These are phyloP conservation scores for Yarrowia galli DNA, from an alignment of 1,139 yeast genomes.

Conservation along the genomic window DNA sequence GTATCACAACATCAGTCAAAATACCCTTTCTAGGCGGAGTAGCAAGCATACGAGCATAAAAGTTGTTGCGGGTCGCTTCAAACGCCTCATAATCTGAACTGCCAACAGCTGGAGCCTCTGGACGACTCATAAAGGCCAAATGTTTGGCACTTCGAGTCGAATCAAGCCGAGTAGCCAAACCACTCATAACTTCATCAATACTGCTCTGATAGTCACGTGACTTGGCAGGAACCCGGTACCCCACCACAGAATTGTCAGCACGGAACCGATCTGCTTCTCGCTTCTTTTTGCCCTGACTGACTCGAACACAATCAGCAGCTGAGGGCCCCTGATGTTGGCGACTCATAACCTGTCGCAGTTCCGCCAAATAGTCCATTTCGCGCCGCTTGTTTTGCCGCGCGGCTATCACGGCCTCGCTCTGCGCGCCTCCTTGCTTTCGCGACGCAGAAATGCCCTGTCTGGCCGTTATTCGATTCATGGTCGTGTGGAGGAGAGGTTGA, in stretches of 20 bases:
- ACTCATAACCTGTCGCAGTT: conserved; percentile 3
- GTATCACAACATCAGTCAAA: neutral
- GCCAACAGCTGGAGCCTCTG: conserved; percentile 1
- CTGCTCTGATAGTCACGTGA: neutral
- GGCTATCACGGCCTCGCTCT: neutral
- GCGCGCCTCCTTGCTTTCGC: neutral
- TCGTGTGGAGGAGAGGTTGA: neutral
- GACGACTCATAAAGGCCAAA: neutral
- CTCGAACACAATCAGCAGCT: neutral
- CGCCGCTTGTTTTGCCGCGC: neutral
- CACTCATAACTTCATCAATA: conserved; percentile 5
- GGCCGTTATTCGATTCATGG: neutral
- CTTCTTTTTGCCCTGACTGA: neutral
- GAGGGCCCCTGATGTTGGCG: neutral
- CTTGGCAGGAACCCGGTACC: conserved; percentile 16
- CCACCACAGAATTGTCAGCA: neutral
- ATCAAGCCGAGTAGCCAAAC: neutral
- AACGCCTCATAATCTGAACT: neutral
- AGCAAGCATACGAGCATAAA: conserved; percentile 15
- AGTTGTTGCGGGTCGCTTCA: neutral
- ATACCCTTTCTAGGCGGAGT: neutral
- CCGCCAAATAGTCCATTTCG: conserved; percentile 20
- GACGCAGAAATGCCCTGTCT: neutral
- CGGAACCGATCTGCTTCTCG: conserved; percentile 5
- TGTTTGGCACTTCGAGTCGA: neutral